A percentile compares a stretch with the other conserved stretches of the same genome.
These are phyloP conservation scores for Exophiala sp. DNA, from an alignment of 2,329 filamentous ascomycete species.

Conservation along the genomic window DNA sequence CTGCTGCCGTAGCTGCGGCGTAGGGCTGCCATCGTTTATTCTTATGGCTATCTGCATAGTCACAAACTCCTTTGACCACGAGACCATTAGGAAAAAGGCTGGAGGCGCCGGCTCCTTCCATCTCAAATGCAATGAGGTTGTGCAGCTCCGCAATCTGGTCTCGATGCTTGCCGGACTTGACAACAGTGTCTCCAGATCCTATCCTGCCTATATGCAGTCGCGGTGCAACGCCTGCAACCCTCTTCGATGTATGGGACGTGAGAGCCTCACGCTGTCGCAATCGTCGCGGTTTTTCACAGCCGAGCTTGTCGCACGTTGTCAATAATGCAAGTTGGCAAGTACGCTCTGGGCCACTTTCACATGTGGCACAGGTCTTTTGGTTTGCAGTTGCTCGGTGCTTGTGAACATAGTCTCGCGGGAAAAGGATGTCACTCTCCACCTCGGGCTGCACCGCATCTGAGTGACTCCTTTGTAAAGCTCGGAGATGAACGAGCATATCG, in stretches of 20 bases:
- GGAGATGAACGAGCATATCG: background rate
- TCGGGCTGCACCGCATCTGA: slow-evolving; percentile 1
- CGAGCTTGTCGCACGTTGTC: slow-evolving; percentile 5
- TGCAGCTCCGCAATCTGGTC: slow-evolving; percentile 33
- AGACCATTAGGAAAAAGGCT: slow-evolving; percentile 17
- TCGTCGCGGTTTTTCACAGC: background rate
- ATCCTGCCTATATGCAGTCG: slow-evolving; percentile 38
- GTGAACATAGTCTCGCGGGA: slow-evolving; percentile 2
- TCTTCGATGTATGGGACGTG: slow-evolving; percentile 9
- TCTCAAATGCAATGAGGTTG: slow-evolving; percentile 27
- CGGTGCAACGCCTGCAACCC: slow-evolving; percentile 19
- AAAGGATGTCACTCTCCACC: slow-evolving; percentile 7
- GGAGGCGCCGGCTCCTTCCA: slow-evolving; percentile 27
- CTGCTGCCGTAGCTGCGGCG: slow-evolving; percentile 23
- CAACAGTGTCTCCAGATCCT: slow-evolving; percentile 41
- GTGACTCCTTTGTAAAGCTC: background rate
- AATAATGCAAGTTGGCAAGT: slow-evolving; percentile 4
- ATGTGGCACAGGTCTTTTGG: slow-evolving; percentile 3
- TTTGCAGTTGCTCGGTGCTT: background rate
- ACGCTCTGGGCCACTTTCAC: background rate
- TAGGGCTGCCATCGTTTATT: slow-evolving; percentile 22
- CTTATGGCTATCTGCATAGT: slow-evolving; percentile 29
- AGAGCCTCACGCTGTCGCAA: slow-evolving; percentile 2
- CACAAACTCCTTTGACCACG: slow-evolving; percentile 26
- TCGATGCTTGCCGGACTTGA: slow-evolving; percentile 38